Evolutionary conservation across 805 yeast genomes (phyloP).

Genomic region (Metschnikowia anglica): DNA sequence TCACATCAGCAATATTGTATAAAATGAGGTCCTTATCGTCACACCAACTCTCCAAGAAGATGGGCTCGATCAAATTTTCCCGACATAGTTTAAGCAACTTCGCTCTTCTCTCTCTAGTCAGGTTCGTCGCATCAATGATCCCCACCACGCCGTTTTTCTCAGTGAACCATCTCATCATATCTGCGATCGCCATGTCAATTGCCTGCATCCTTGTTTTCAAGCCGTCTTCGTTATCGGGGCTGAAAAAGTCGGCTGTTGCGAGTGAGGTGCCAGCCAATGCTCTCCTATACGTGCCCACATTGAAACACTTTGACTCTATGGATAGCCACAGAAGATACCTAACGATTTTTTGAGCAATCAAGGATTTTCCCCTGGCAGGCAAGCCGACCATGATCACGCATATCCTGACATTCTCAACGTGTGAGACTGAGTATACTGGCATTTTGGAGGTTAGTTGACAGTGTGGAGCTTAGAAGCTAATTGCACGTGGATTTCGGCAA

Average conservation of each 20-base stretch:
- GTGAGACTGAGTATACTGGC: constrained; percentile 59
- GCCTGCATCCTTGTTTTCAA: constrained; percentile 64
- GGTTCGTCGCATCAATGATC: constrained; percentile 89
- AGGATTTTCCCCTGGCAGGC: constrained; percentile 91
- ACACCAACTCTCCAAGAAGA: constrained; percentile 91
- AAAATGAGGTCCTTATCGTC: constrained; percentile 74
- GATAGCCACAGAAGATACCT: constrained; percentile 92
- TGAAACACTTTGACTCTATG: constrained; percentile 80
- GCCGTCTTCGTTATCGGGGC: constrained; percentile 64
- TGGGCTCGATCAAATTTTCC: constrained; percentile 73
- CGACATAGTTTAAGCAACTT: constrained; percentile 61
- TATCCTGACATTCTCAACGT: constrained; percentile 68
- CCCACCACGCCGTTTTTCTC: constrained; percentile 86
- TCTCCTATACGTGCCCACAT: constrained; percentile 84
- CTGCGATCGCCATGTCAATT: constrained; percentile 66
- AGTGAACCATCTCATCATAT: constrained; percentile 84
- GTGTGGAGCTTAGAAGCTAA: background rate
- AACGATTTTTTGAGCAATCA: constrained; percentile 91
- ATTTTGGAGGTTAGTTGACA: constrained; percentile 22
- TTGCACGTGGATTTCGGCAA: background rate
- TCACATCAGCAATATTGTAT: constrained; percentile 82
- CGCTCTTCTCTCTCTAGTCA: constrained; percentile 69
- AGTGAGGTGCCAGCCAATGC: constrained; percentile 43
- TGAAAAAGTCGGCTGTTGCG: constrained; percentile 77
- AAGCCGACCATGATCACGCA: constrained; percentile 89